Percentiles rank a stretch among this genome's conserved stretches.
Conservation (phyloP, 805 yeast species). For the Candida glaebosa region DNA sequence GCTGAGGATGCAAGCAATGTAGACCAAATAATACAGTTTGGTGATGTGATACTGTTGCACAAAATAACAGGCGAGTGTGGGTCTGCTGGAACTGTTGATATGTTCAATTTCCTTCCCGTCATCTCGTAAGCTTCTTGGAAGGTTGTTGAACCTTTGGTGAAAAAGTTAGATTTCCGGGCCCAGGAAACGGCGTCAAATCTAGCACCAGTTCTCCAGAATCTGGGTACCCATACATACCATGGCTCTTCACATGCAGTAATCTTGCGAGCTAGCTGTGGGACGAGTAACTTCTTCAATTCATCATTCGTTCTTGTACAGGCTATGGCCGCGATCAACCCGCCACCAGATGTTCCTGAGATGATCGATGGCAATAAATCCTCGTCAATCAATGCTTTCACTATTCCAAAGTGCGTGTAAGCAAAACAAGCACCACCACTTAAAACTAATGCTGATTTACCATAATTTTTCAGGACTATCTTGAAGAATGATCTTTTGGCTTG, state of each 20-base stretch:
- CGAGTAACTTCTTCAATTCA: conserved; percentile 54
- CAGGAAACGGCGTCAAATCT: conserved; percentile 71
- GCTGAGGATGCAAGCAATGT: conserved; percentile 74
- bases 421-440: conserved; percentile 80
- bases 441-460: conserved; percentile 70
- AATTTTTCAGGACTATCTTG: conserved; percentile 55
- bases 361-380: conserved; percentile 64
- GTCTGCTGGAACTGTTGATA: conserved; percentile 78
- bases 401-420: conserved; percentile 75
- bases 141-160: conserved; percentile 70
- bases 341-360: conserved; percentile 78
- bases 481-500: conserved; percentile 51
- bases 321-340: conserved; percentile 73
- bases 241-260: conserved; percentile 71
- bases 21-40: conserved; percentile 81
- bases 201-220: conserved; percentile 76
- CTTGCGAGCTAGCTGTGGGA: conserved; percentile 57
- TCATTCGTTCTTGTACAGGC: conserved; percentile 67
- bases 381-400: conserved; percentile 67
- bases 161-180: conserved; percentile 68
- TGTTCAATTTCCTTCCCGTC: conserved; percentile 69
- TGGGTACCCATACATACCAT: conserved; percentile 53
- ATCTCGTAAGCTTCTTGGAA: conserved; percentile 65
- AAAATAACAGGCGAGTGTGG: conserved; percentile 78
- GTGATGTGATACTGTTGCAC: conserved; percentile 74